Base-by-base conservation (phyloP, 345 rosid genomes). In the Carallia brachiata region DNA sequence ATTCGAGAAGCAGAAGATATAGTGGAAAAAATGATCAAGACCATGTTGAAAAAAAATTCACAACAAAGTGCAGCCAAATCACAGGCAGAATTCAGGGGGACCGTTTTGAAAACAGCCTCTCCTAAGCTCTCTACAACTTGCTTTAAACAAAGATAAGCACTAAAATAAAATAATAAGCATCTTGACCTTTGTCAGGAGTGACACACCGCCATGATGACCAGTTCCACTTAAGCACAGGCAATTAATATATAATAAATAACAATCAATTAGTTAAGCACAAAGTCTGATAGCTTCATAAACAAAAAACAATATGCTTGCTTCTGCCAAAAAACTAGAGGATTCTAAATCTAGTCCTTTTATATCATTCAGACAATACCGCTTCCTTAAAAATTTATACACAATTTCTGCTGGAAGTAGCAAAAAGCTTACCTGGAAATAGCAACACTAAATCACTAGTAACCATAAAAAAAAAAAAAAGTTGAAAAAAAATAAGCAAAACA, bases 401-500 rank as follows among this genome's bases (percentile, higher is more conserved):
- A 74, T 73, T 78, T 70, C 76, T 75, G 73, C 65, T 67, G 71
- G 70, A 73, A 69, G 61, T 63, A 69, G 71, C 82, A 67, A 79
- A 73, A 76, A 65, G 23, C 31, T 68, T 40, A 70, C 70, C 66
- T 82, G 81, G 80, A 77, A 77, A 80, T 53, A 75, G 79, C 77
- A 80, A 73, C 57, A 71, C 63, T 72, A 69, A 66, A 69, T 67
- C 61, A 67, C 67, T 74, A 48, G 44, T 34, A 30, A 36, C 10
- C 18, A 19, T 32, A 18, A 13, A 60, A 34, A 34, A 64, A 61
- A 54, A 36, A 48, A 69, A 52, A 65, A 69, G 68, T 4, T 7
- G 31, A 66, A 75, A 68, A 80, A 69, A 65, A 82, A 88, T 77
- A 80, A 86, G n/a, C 83, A 81, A 80, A 44, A 79, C 80, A 84